Base-by-base conservation (phyloP, 495 filamentous ascomycete genomes). In the Neurospora sp. region DNA sequence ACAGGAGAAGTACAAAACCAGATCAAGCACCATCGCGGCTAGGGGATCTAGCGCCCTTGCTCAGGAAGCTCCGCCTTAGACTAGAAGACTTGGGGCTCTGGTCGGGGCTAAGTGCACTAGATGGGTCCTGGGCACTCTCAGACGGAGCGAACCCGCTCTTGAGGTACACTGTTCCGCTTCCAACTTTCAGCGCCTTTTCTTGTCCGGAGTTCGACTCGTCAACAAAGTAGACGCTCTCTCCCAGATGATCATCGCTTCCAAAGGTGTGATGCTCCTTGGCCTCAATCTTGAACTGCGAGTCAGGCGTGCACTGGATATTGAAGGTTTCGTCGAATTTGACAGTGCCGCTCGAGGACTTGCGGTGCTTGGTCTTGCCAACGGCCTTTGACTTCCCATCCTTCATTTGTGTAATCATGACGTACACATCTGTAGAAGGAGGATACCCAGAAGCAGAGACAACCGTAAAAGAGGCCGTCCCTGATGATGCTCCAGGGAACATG, bases 201-300 rank as follows among this genome's bases (percentile, higher is more conserved):
- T 88, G 85, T 22, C 90, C 89, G 3, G 84, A 82, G 18, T 90
- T 89, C 72, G 91, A 90, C 77, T 99, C 94, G 71, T 92, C 92
- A 16, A 99, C 90, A 78, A 96, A 94, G 84, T 97, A 97, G n/a
- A 91, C 75, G 0, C 85, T 87, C 76, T 98, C 94, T 59, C 96
- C 96, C 11, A 98, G 85, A 39, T 89, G 85, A 61, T 91, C 89
- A 76, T 97, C 94, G 46, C 87, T 90, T 46, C 92, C 89, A 76
- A 98, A 93, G 5, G 91, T 92, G 74, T 91, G 87, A 79, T 97
- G 92, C 77, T 92, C 89, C 73, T 93, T 92, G 69, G 94, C 96
- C 71, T 90, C 86, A 69, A 99, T 78, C 80, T 92, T 90, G 84
- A 97, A 98, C 79, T 92, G 90, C 48, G 92, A 88, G 78, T 97